phyloP scores from a whole-genome alignment of 768 basidiomycete genomes.

The Tricholoma furcatifolium region DNA sequence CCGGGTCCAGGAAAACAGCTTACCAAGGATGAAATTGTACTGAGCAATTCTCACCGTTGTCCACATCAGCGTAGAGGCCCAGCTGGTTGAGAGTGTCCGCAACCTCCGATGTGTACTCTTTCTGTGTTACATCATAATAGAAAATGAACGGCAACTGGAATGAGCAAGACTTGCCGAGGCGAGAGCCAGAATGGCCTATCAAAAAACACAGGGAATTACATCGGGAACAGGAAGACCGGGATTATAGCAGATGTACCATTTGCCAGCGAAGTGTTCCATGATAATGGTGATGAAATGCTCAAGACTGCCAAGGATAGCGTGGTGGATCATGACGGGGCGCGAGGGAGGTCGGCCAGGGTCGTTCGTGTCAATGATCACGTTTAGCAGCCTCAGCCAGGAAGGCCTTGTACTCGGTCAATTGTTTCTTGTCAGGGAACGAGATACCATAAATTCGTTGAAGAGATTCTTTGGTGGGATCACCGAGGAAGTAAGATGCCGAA shows the following conservation, averaged over 20 bases:
- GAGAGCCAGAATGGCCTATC: conserved; percentile 99
- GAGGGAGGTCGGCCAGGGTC: conserved; percentile 52
- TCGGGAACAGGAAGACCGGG: neutral
- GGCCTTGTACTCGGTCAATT: conserved; percentile 89
- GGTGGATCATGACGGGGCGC: conserved; percentile 96
- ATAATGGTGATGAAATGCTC: conserved; percentile 97
- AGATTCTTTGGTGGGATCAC: conserved; percentile 88
- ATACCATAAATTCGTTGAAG: conserved; percentile 97
- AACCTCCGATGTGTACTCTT: conserved; percentile 87
- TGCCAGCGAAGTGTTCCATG: conserved; percentile 96
- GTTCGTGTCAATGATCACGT: conserved; percentile 86
- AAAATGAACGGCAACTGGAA: conserved; percentile 89
- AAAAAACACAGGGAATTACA: conserved; percentile 4
- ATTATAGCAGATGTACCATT: conserved; percentile 67
- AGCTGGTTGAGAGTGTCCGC: conserved; percentile 60
- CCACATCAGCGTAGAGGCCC: conserved; percentile 89
- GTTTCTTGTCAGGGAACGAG: conserved; percentile 98
- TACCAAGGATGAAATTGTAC: conserved; percentile 97
- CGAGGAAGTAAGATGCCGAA: conserved; percentile 98
- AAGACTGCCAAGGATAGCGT: conserved; percentile 90
- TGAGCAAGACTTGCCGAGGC: conserved; percentile 92
- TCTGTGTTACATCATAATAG: conserved; percentile 46
- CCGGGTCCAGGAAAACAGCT: conserved; percentile 21
- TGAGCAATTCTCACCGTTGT: conserved; percentile 92
- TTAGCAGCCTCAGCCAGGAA: conserved; percentile 98